These are phyloP conservation scores for Globisporangium cederbergense DNA, from an alignment of 352 stramenopile species.

Conservation along the genomic window DNA sequence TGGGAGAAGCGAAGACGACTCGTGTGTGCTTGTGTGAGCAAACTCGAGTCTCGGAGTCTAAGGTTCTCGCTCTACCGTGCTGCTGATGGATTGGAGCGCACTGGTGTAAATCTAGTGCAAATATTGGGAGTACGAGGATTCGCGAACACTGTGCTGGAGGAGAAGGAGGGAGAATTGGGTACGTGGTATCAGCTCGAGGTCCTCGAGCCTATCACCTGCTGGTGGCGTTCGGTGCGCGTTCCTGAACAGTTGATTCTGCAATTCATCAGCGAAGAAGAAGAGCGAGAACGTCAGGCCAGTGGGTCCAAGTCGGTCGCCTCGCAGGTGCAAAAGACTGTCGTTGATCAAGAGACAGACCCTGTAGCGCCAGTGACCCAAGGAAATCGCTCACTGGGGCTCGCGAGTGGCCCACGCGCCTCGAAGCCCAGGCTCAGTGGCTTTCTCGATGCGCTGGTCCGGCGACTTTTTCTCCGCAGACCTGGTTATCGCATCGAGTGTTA, in stretches of 20 bases:
- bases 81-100: background rate
- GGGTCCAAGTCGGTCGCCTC: background rate
- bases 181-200: slow-evolving; percentile 20
- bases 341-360: background rate
- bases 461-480: background rate
- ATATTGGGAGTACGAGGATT: background rate
- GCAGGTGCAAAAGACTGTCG: background rate
- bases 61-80: slow-evolving; percentile 41
- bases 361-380: background rate
- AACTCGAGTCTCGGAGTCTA: slow-evolving; percentile 28
- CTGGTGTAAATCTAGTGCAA: background rate
- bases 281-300: background rate
- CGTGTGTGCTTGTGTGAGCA: slow-evolving; percentile 24
- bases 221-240: slow-evolving; percentile 4
- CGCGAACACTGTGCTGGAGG: no score
- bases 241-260: background rate
- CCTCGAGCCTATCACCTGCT: slow-evolving; percentile 12
- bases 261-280: slow-evolving; percentile 1
- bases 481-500: slow-evolving; percentile 1
- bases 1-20: slow-evolving; percentile 36
- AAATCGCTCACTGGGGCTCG: slow-evolving; percentile 3
- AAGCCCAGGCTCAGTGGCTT: background rate
- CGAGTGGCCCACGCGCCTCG: background rate
- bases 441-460: background rate
- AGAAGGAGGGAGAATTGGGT: slow-evolving; percentile 11